These are phyloP conservation scores for Thraustotheca clavata DNA, from an alignment of 352 stramenopile species.

Conservation along the genomic window DNA sequence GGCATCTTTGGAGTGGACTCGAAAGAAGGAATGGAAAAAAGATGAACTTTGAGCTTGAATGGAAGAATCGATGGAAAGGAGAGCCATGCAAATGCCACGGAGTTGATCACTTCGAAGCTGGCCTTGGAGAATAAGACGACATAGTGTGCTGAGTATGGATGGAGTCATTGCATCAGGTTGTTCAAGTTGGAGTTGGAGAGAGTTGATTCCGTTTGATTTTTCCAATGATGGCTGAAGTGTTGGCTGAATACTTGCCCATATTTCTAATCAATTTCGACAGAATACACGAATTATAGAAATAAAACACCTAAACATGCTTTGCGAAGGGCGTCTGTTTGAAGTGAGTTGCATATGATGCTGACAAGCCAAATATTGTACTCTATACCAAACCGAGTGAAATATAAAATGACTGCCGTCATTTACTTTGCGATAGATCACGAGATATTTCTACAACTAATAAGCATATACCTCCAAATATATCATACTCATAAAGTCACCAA, in stretches of 20 bases:
- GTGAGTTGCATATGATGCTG: neutral
- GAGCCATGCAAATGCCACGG: neutral
- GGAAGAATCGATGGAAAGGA: neutral
- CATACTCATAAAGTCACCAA: slow-evolving; percentile 1
- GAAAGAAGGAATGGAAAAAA: neutral
- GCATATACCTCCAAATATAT: neutral
- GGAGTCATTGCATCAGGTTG: neutral
- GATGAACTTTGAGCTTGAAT: neutral
- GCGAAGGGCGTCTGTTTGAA: neutral
- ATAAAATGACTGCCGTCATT: neutral
- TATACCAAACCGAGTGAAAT: neutral
- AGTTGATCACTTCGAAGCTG: neutral
- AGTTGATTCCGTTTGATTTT: neutral
- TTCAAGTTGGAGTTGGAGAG: neutral
- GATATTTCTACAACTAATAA: neutral
- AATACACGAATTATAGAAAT: neutral
- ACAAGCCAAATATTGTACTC: neutral
- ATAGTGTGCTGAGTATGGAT: neutral
- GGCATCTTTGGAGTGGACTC: neutral
- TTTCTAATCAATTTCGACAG: neutral
- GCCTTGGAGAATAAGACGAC: neutral
- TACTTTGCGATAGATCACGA: neutral
- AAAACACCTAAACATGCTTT: neutral
- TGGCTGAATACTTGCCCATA: neutral
- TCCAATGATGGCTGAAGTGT: neutral